Base-by-base conservation (phyloP, 2,329 filamentous ascomycete species). In the Talaromyces marneffei region DNA sequence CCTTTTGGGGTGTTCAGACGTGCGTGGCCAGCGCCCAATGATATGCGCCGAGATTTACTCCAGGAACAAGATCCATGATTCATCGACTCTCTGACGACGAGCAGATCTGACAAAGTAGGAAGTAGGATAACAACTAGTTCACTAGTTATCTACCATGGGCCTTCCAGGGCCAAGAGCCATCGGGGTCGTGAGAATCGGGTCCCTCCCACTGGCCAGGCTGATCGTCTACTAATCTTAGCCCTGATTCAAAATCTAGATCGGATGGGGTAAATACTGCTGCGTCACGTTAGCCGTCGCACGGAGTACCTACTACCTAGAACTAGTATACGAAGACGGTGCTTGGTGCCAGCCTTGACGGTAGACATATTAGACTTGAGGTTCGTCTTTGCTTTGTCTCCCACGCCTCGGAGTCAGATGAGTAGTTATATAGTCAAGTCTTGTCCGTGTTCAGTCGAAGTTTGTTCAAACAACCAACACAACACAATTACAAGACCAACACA, bases 51-150 rank as follows among this genome's bases (percentile, higher is more conserved):
- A n/a, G 42, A 27, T 54, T 2, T 23, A 20, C 39, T 42, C 42
- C 42, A 46, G 20, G 42, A 46, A 46, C 31, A 6, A 27, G 8
- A 42, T 53, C 52, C 10, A 57, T 46, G 39, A 57, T 33, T 44
- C 54, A 35, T 57, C 39, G 54, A 56, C 53, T 55, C n/a, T 27
- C n/a, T n/a, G n/a, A n/a, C n/a, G n/a, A n/a, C n/a, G 25, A 16
- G 20, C 25, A 25, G 31, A 35, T 48, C 39, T 20, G 9, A 40
- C 23, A 29, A 42, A 42, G 4, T 23, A 48, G 42, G 42, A 48
- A 42, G 23, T n/a, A n/a, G n/a, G n/a, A n/a, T n/a, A n/a, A n/a
- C n/a, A n/a, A n/a, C n/a, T n/a, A n/a, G n/a, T n/a, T n/a, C n/a
- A n/a, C n/a, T n/a, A n/a, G n/a, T n/a, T n/a, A 12, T 23, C 18